A percentile compares a stretch with the other conserved stretches of the same genome.
phyloP scores from a whole-genome alignment of 768 basidiomycete species.

The Suillus occidentalis region DNA sequence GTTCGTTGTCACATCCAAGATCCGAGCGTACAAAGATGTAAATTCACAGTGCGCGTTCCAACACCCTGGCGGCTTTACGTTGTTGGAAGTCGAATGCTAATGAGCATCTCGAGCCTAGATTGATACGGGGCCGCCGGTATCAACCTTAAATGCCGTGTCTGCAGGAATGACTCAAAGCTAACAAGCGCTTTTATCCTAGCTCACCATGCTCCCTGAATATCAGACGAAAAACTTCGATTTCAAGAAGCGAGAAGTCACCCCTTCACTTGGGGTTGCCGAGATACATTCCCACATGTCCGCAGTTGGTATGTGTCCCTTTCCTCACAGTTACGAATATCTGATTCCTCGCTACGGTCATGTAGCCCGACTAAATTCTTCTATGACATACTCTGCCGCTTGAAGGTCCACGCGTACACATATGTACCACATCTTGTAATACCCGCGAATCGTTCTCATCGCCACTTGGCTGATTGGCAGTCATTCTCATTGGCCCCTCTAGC shows the following conservation, averaged over 20 bases:
- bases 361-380: neutral
- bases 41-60: neutral
- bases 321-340: neutral
- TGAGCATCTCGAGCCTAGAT: neutral
- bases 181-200: neutral
- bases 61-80: neutral
- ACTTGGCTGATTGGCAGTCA: neutral
- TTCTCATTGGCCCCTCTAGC: neutral
- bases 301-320: neutral
- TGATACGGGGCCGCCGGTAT: neutral
- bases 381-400: neutral
- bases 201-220: neutral
- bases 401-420: neutral
- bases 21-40: too few relatives aligned
- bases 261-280: neutral
- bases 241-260: neutral
- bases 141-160: neutral
- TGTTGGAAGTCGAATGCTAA: neutral
- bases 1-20: too few relatives aligned
- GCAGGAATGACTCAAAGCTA: neutral
- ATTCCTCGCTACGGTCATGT: neutral
- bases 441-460: neutral
- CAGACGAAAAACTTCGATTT: neutral
- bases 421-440: neutral
- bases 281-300: conserved; percentile 1